Evolutionary conservation across 2,329 filamentous ascomycete species (phyloP), one percentile per base, ranked within the genome.

Genomic region (Fusarium sp.): DNA sequence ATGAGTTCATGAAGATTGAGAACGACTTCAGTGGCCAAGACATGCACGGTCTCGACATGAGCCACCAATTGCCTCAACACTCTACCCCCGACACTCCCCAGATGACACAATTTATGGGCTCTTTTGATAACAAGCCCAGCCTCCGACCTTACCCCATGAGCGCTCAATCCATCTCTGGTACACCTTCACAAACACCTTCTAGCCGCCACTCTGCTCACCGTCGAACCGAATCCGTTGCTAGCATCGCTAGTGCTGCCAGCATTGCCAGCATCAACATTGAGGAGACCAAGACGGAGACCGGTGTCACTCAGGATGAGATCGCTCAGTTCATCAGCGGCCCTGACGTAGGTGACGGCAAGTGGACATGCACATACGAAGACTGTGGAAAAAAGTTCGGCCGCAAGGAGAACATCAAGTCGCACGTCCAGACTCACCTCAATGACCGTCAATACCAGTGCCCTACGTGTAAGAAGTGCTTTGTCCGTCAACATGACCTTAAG

Each of bases 401-500:
- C 74, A 97, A 98, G 80, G 96, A 99, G 80, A 98, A 99, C 82
- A 98, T 98, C 84, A 97, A 97, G 79, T 97, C 94, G 1, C 96
- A 99, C 79, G 93, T 99, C 16, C 96, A 99, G 82, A 99, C 96
- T 6, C 96, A 99, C 81, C 90, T 99, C 70, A 96, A 97, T 75
- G 96, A 99, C 80, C 89, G 96, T 49, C 96, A 98, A 79, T 99
- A 94, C 82, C 91, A 93, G 80, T 99, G 96, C 82, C 94, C 95
- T 47, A 91, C 92, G 58, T 99, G 96, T 83, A 87, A 92, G 55
- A 98, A 98, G 83, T 95, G 94, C 82, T 99, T 99, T 79, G 96
- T 98, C 44, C 91, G 96, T 40, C 94, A 97, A 75, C 96, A 99
- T 79, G 96, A 99, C 79, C 89, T 98, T 66, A 99, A 98, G 85